Evolutionary conservation across 2,329 filamentous ascomycete species (phyloP), one percentile per base, ranked within the genome.

Genomic region (Penicillium sp.): DNA sequence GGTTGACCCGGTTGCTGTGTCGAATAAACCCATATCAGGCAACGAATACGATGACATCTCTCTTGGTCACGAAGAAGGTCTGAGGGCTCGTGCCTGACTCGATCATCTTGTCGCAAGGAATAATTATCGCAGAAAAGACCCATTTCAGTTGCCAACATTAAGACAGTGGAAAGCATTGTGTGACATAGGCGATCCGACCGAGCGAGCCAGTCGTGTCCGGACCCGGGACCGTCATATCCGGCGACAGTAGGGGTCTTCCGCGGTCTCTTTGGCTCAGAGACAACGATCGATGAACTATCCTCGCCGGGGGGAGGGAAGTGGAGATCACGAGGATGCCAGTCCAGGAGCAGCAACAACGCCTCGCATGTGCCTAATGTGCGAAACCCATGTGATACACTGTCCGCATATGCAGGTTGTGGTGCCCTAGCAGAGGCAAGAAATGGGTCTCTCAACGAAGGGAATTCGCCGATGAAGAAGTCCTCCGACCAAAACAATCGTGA

Each of bases 401-500:
- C 29, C 3, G 18, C 33, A 14, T 41, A 31, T 41, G 28, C 14
- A 12, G 27, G 28, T 8, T 28, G 39, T 19, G 39, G 39, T n/a
- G 22, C 22, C 22, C 22, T 25, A 25, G 22, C 22, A 25, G 22
- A 25, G 5, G 4, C 22, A 25, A 25, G 3, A 7, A 25, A 25
- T 4, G 22, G 22, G 5, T 14, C 39, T 19, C 28, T 29, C 2
- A 41, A 28, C 12, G 40, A 41, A 25, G 29, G 18, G 19, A 41
- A 33, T 31, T 41, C 40, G 9, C 40, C 40, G 1, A 41, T 29
- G 16, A 41, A 41, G 18, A 41, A 13, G 68, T 95, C 89, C 64
- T 95, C 89, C 7, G 88, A 89, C 84, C 88, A 95, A n/a, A 95
- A 81, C 60, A 91, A 87, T 29, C 89, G 81, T 69, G 92, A 87